Evolutionary conservation across 2,329 filamentous ascomycete species (phyloP).

Genomic region (Neofusicoccum umdonicola): DNA sequence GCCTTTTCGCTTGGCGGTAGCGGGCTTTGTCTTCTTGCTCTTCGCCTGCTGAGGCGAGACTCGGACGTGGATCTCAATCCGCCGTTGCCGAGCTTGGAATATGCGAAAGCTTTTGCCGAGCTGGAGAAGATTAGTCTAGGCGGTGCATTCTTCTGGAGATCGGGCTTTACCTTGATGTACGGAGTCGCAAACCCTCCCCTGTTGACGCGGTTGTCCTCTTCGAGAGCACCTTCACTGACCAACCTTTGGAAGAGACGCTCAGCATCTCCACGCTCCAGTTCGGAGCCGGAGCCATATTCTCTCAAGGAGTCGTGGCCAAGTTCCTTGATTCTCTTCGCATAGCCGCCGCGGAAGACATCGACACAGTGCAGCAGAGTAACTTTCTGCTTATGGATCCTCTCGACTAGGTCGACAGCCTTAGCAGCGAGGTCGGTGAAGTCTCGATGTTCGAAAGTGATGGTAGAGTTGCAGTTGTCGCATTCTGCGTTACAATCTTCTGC

Average conservation of each 20-base stretch:
- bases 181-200: conserved; percentile 66
- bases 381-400: conserved; percentile 53
- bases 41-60: conserved; percentile 44
- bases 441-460: conserved; percentile 65
- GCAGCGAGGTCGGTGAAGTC: conserved; percentile 77
- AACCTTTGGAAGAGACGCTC: conserved; percentile 82
- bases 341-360: conserved; percentile 77
- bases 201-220: conserved; percentile 67
- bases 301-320: conserved; percentile 46
- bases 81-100: conserved; percentile 44
- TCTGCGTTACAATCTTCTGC: conserved; percentile 66
- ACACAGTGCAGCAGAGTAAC: conserved; percentile 77
- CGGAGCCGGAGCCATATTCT: conserved; percentile 66
- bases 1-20: conserved; percentile 17
- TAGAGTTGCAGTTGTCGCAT: conserved; percentile 88
- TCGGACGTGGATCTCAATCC: conserved; percentile 55
- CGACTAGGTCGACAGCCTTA: conserved; percentile 67
- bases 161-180: conserved; percentile 63
- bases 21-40: conserved; percentile 32
- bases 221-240: conserved; percentile 68
- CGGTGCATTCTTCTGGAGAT: neutral
- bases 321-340: conserved; percentile 57
- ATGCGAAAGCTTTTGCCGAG: conserved; percentile 46
- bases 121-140: conserved; percentile 26
- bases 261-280: conserved; percentile 70